A percentile compares a stretch with the other conserved stretches of the same genome.
These are phyloP conservation scores for Phytophthora podocarpi DNA, from an alignment of 352 stramenopile species.

Conservation along the genomic window DNA sequence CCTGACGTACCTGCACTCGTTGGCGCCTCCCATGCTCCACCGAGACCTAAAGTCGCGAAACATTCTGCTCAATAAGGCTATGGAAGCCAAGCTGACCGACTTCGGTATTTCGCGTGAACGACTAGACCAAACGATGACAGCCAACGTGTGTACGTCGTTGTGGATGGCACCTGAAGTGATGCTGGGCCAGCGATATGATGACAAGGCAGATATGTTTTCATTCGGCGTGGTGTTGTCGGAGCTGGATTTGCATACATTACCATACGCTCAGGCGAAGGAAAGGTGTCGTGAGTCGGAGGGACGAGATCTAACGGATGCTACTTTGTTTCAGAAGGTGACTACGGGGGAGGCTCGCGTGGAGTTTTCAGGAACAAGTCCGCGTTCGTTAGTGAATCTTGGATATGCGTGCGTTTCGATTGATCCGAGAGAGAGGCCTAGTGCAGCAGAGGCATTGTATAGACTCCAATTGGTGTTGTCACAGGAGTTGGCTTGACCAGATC, in stretches of 20 bases:
- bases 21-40: conserved; percentile 13
- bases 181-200: background rate
- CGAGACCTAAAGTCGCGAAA: conserved; percentile 29
- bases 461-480: conserved; percentile 10
- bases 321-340: conserved; percentile 9
- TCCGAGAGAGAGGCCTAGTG: conserved; percentile 19
- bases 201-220: background rate
- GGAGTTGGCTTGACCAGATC: too few relatives aligned
- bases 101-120: conserved; percentile 31
- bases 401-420: conserved; percentile 29
- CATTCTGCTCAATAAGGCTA: conserved; percentile 3
- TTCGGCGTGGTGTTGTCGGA: background rate
- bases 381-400: conserved; percentile 14
- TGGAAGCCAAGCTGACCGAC: conserved; percentile 34
- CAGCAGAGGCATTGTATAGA: conserved; percentile 28
- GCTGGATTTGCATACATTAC: background rate
- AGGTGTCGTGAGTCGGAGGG: background rate
- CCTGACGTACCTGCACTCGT: conserved; percentile 19
- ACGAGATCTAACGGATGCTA: background rate
- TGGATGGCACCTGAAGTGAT: too few relatives aligned
- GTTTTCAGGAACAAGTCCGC: conserved; percentile 18
- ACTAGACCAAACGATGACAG: conserved; percentile 17
- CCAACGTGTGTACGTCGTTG: conserved; percentile 18
- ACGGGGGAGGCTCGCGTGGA: conserved; percentile 20
- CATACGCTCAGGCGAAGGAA: background rate